These are phyloP conservation scores for Cucurbita pepo DNA, from an alignment of 306 rosid genomes.

Conservation along the genomic window DNA sequence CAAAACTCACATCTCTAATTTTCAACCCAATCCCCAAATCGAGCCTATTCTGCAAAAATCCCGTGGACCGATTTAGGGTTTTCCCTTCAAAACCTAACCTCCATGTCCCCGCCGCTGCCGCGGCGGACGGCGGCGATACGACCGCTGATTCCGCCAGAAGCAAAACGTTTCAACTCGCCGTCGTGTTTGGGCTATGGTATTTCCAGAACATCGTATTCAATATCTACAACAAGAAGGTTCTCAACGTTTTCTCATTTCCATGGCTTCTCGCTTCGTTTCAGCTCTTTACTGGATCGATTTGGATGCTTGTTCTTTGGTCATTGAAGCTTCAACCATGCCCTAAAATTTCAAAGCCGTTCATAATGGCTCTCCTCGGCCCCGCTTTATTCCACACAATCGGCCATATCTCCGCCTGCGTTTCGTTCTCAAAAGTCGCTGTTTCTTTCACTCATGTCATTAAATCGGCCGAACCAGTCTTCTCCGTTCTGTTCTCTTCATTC, in stretches of 20 bases:
- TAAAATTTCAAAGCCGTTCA: conserved; percentile 54
- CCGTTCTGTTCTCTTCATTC: conserved; percentile 57
- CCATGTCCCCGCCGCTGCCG: conserved; percentile 32
- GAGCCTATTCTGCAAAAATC: conserved; percentile 10
- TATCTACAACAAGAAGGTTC: conserved; percentile 72
- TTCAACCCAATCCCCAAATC: conserved; percentile 15
- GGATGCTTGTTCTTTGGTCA: conserved; percentile 79
- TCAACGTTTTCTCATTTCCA: conserved; percentile 70
- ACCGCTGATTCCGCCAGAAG: conserved; percentile 18
- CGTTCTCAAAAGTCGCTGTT: conserved; percentile 90
- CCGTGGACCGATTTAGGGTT: conserved; percentile 10
- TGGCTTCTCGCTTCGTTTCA: conserved; percentile 97
- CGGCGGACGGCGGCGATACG: conserved; percentile 19
- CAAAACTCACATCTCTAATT: conserved; percentile 27
- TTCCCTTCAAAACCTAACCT: conserved; percentile 21
- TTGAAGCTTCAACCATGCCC: conserved; percentile 72
- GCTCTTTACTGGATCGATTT: conserved; percentile 77
- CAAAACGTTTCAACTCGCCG: conserved; percentile 40
- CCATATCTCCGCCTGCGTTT: conserved; percentile 88
- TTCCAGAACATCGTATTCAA: conserved; percentile 85
- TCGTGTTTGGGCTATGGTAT: conserved; percentile 76
- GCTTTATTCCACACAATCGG: conserved; percentile 94
- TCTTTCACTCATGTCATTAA: conserved; percentile 96
- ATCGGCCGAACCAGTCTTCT: conserved; percentile 83
- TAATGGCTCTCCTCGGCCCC: conserved; percentile 77